Conservation (phyloP, 2,329 filamentous ascomycete genomes). For the Botryotinia convoluta region DNA sequence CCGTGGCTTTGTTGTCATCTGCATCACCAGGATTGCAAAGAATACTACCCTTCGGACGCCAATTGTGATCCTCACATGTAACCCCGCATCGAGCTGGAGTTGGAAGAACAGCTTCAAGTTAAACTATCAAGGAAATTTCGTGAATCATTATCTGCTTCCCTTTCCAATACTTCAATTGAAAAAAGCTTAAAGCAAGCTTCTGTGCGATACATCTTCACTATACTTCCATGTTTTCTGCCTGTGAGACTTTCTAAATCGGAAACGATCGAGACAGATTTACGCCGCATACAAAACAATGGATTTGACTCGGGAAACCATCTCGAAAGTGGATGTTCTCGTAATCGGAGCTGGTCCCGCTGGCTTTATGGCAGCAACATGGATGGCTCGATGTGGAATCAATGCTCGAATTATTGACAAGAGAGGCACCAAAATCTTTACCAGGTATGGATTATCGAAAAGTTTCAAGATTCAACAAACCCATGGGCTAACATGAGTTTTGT, state of each 20-base stretch:
- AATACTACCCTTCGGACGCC: not conserved
- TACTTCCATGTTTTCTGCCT: not conserved
- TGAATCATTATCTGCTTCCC: not conserved
- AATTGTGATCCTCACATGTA: not conserved
- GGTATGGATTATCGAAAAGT: constrained; percentile 14
- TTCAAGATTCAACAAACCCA: not conserved
- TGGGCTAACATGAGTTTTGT: not conserved
- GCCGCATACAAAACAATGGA: not conserved
- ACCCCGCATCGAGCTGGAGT: not conserved
- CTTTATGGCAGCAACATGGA: constrained; percentile 50
- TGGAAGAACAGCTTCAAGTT: not conserved
- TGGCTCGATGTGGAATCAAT: constrained; percentile 48
- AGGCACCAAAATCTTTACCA: constrained; percentile 37
- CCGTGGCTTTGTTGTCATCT: not conserved
- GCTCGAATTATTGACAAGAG: constrained; percentile 49
- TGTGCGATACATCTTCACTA: not conserved
- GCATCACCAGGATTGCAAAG: not conserved
- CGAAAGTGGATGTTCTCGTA: constrained; percentile 47
- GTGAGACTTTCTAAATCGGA: not conserved
- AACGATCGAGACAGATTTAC: not conserved
- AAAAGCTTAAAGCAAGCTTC: not conserved
- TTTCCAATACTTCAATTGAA: not conserved
- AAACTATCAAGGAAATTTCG: not conserved
- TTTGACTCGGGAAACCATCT: not conserved
- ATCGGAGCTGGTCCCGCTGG: constrained; percentile 51